Evolutionary conservation across 139 green algal species (phyloP).

Genomic region (Tetraselmis striata): DNA sequence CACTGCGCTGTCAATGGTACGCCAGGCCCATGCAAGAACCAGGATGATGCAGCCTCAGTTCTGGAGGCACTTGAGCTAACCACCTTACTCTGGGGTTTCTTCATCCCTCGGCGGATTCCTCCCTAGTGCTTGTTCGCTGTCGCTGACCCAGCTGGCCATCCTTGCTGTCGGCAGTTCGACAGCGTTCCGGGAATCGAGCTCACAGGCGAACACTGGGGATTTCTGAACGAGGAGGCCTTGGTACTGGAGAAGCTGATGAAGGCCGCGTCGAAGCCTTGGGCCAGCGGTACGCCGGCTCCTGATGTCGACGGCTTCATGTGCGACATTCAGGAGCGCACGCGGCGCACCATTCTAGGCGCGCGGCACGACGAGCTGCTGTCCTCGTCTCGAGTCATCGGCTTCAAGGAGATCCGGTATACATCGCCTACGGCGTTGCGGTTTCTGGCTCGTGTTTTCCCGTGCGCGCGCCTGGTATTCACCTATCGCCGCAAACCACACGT

Average conservation of each 20-base stretch:
- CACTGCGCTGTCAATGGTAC: no score
- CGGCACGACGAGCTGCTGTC: neutral
- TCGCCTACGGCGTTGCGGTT: neutral
- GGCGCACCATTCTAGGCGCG: neutral
- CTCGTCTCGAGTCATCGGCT: neutral
- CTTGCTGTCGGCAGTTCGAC: no score
- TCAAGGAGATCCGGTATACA: neutral
- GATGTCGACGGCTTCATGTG: neutral
- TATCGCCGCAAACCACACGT: neutral
- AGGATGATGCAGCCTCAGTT: no score
- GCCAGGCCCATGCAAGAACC: no score
- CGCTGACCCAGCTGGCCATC: no score
- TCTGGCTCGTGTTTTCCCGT: neutral
- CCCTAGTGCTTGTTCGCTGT: no score
- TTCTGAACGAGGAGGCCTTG: neutral
- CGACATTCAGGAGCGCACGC: neutral
- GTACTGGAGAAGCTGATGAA: neutral
- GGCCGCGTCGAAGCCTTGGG: no score
- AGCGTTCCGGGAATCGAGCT: neutral
- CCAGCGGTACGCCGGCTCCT: neutral
- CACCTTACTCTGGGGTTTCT: no score
- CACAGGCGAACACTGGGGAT: neutral
- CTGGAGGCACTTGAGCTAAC: no score
- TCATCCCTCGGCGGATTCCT: no score
- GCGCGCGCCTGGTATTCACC: neutral